phyloP scores from a whole-genome alignment of 2,329 filamentous ascomycete genomes.

The Fusarium dlaminii region DNA sequence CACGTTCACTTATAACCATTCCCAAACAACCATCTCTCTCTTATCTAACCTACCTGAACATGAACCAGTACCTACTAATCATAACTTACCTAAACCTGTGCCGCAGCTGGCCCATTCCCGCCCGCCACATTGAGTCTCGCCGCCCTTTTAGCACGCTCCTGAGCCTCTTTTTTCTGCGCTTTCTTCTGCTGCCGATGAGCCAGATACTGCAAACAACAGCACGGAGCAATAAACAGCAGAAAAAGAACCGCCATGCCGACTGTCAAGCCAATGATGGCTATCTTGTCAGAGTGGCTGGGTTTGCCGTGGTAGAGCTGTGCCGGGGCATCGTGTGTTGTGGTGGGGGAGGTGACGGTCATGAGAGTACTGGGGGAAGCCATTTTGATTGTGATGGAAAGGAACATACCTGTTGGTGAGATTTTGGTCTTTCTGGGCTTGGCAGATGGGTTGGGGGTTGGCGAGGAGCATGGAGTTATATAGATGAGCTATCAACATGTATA shows the following conservation, averaged over 20 bases:
- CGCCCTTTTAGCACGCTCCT: background rate
- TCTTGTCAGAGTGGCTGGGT: background rate
- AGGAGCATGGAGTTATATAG: background rate
- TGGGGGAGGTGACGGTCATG: background rate
- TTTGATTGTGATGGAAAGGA: background rate
- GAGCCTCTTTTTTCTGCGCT: background rate
- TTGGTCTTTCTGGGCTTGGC: background rate
- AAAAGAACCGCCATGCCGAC: background rate
- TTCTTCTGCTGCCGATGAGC: conserved; percentile 5
- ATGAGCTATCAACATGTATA: background rate
- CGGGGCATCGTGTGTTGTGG: background rate
- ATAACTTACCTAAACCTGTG: background rate
- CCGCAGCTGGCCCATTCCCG: background rate
- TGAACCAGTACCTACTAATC: background rate
- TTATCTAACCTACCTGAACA: background rate
- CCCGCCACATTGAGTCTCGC: no score
- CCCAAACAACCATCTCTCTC: background rate
- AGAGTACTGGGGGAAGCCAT: conserved; percentile 13
- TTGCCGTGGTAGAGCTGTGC: background rate
- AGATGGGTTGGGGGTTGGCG: background rate
- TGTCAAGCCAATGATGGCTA: background rate
- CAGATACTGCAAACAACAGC: conserved; percentile 1
- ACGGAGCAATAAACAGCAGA: conserved; percentile 19
- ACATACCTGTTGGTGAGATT: background rate
- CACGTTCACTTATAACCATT: background rate